These are phyloP conservation scores for Chlorella sp. DNA, from an alignment of 139 green algal species.

Conservation along the genomic window DNA sequence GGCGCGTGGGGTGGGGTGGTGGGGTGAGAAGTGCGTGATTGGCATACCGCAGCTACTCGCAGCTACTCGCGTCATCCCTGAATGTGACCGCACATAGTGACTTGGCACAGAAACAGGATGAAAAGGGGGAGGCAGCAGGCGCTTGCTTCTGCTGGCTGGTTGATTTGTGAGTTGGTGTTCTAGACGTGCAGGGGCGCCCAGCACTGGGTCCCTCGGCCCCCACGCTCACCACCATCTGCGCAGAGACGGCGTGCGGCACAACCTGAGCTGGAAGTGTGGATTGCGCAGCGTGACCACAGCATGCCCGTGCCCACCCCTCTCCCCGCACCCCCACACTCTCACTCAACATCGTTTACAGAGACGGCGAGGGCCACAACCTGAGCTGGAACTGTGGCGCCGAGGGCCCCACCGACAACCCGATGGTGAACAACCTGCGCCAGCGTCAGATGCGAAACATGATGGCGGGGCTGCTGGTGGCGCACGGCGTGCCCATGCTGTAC, in stretches of 20 bases:
- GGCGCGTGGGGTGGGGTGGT: constrained; percentile 4
- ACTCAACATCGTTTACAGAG: constrained; percentile 43
- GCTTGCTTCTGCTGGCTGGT: background rate
- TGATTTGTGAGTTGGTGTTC: no score
- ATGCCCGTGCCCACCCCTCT: background rate
- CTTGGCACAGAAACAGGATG: no score
- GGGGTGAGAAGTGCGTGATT: no score
- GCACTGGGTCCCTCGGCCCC: no score
- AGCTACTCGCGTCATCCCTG: no score
- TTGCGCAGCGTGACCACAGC: no score
- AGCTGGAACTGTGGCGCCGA: constrained; percentile 98
- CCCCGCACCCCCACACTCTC: background rate
- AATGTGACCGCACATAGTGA: no score
- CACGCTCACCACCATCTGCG: no score
- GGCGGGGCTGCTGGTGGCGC: constrained; percentile 85
- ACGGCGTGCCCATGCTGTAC: constrained; percentile 95
- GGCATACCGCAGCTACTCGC: no score
- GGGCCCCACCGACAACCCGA: constrained; percentile 64
- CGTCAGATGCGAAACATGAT: constrained; percentile 91
- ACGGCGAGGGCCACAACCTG: constrained; percentile 97
- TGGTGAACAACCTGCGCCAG: constrained; percentile 64
- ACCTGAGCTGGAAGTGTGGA: no score
- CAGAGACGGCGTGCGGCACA: no score
- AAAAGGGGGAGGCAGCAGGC: background rate
- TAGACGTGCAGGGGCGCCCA: no score